Percentiles rank a stretch among this genome's conserved stretches.
These are phyloP conservation scores for Triticum timopheevii DNA, from an alignment of 176 grass and related monocot species.

Conservation along the genomic window DNA sequence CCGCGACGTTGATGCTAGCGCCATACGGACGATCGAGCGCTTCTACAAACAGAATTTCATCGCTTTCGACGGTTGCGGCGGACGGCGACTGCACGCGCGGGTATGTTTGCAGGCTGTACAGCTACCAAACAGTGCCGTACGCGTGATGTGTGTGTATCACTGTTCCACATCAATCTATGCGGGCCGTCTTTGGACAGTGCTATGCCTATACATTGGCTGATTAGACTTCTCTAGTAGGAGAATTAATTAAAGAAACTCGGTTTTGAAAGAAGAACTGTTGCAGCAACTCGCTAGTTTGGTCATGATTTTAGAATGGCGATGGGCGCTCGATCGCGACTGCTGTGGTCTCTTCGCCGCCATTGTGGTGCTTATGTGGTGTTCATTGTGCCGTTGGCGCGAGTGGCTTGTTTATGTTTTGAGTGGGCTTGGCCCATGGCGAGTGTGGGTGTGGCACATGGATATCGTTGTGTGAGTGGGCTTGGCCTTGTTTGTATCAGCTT, in stretches of 20 bases:
- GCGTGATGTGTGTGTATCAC: not conserved
- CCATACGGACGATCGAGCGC: not conserved
- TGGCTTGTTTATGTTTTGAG: no score
- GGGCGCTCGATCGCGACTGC: no score
- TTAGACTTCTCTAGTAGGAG: not conserved
- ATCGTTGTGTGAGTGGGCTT: no score
- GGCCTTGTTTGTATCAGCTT: no score
- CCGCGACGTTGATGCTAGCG: not conserved
- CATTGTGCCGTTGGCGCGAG: no score
- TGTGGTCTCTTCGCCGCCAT: no score
- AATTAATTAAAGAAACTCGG: not conserved
- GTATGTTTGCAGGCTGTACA: not conserved
- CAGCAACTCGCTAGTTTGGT: no score
- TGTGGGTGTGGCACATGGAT: no score
- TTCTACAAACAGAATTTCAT: not conserved
- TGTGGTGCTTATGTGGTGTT: no score
- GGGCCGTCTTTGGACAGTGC: not conserved
- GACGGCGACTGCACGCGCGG: constrained; percentile 1
- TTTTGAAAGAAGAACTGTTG: no score
- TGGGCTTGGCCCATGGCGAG: no score
- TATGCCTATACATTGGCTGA: not conserved
- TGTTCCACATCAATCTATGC: not conserved
- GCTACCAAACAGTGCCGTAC: not conserved
- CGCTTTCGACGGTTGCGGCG: not conserved
- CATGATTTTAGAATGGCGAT: no score